Conservation (phyloP, 2,329 filamentous ascomycete species). For the Triangularia setosa region DNA sequence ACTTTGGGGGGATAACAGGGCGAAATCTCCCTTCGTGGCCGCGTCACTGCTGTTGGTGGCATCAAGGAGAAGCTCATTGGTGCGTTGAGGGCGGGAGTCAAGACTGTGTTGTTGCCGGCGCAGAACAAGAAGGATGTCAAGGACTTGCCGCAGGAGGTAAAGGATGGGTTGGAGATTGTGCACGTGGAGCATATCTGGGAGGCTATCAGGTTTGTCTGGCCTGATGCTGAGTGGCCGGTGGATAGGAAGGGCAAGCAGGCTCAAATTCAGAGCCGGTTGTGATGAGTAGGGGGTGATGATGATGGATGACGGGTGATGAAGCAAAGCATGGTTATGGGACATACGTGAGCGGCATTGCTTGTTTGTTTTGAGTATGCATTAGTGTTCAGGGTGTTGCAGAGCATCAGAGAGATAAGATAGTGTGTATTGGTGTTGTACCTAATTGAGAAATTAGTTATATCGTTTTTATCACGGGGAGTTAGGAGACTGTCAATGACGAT, state of each 20-base stretch:
- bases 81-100: constrained; percentile 86
- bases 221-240: constrained; percentile 78
- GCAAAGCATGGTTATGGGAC: neutral
- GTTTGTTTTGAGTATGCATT: neutral
- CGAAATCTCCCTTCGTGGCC: constrained; percentile 75
- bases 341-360: neutral
- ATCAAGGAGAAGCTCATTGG: constrained; percentile 99
- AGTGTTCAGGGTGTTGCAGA: neutral
- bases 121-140: constrained; percentile 90
- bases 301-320: neutral
- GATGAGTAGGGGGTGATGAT: constrained; percentile 27
- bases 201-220: constrained; percentile 87
- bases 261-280: constrained; percentile 73
- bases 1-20: constrained; percentile 39
- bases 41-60: constrained; percentile 89
- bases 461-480: too few relatives aligned
- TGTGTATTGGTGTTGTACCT: neutral
- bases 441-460: neutral
- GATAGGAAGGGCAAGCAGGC: constrained; percentile 57
- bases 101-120: constrained; percentile 83
- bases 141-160: constrained; percentile 87
- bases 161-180: constrained; percentile 79
- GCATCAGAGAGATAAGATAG: neutral
- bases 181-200: constrained; percentile 96
- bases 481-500: too few relatives aligned